Evolutionary conservation across 2,329 filamentous ascomycete species (phyloP).

Genomic region (Calonectria ilicicola): DNA sequence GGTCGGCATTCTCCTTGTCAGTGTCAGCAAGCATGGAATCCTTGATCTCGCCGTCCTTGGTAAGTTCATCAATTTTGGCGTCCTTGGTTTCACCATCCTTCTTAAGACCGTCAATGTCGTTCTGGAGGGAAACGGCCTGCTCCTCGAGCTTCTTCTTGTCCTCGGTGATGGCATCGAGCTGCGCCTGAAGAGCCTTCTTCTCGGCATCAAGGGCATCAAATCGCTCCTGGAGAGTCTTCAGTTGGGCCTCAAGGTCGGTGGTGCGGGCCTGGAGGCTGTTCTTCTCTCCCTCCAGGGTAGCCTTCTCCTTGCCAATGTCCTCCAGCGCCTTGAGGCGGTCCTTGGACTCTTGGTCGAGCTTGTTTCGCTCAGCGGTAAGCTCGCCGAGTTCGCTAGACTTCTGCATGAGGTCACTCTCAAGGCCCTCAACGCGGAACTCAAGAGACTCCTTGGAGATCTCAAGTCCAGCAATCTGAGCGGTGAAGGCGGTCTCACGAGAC

Average conservation of each 20-base stretch:
- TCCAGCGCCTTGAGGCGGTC: slow-evolving; percentile 35
- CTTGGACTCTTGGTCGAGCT: slow-evolving; percentile 34
- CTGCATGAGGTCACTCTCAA: slow-evolving; percentile 39
- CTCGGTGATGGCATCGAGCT: slow-evolving; percentile 33
- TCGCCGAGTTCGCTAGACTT: slow-evolving; percentile 39
- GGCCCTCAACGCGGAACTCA: slow-evolving; percentile 38
- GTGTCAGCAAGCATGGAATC: slow-evolving; percentile 36
- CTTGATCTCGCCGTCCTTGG: slow-evolving; percentile 39
- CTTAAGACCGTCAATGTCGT: slow-evolving; percentile 21
- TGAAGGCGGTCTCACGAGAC: slow-evolving; percentile 40
- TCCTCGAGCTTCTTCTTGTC: slow-evolving; percentile 39
- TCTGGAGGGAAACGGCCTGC: neutral
- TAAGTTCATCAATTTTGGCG: slow-evolving; percentile 35
- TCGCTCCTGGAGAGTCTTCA: slow-evolving; percentile 19
- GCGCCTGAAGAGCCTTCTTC: slow-evolving; percentile 36
- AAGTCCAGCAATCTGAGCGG: slow-evolving; percentile 39
- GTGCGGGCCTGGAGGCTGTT: slow-evolving; percentile 10
- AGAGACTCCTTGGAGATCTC: slow-evolving; percentile 44
- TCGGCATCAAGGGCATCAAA: slow-evolving; percentile 35
- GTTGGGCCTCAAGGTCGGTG: slow-evolving; percentile 23
- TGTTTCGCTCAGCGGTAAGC: slow-evolving; percentile 39
- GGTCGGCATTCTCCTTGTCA: slow-evolving; percentile 37
- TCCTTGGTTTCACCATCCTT: slow-evolving; percentile 32
- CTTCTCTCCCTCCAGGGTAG: slow-evolving; percentile 24
- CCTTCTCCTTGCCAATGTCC: slow-evolving; percentile 23